Conservation (phyloP, 2,329 filamentous ascomycete genomes). For the Xylariaceae sp. region DNA sequence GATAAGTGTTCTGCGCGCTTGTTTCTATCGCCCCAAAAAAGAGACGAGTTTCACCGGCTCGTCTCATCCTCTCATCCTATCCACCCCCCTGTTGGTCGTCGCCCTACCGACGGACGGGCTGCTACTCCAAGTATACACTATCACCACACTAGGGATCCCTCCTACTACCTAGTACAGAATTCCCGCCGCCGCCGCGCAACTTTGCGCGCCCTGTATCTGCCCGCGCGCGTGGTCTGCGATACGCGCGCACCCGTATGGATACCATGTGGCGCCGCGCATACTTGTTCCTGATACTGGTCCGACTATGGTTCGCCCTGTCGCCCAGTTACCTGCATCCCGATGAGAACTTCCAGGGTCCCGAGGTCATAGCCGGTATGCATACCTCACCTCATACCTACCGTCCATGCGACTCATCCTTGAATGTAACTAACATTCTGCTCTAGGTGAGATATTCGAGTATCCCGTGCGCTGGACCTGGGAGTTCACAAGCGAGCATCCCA, state of each 20-base stretch:
- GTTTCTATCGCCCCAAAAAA: neutral
- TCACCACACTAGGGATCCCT: neutral
- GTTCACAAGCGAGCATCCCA: constrained; percentile 80
- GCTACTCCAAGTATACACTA: neutral
- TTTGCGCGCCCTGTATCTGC: constrained; percentile 3
- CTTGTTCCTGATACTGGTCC: constrained; percentile 74
- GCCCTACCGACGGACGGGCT: neutral
- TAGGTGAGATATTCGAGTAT: constrained; percentile 89
- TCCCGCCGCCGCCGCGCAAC: constrained; percentile 4
- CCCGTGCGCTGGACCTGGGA: constrained; percentile 91
- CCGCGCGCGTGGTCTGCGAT: constrained; percentile 9
- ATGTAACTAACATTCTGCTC: constrained; percentile 14
- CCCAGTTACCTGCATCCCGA: constrained; percentile 97
- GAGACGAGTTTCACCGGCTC: constrained; percentile 6
- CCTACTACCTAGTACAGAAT: neutral
- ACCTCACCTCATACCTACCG: neutral
- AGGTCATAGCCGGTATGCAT: constrained; percentile 84
- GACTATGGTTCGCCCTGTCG: constrained; percentile 88
- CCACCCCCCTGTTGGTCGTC: neutral
- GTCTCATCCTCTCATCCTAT: neutral
- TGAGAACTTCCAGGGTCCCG: constrained; percentile 97
- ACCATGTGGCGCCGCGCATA: constrained; percentile 83
- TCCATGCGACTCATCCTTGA: constrained; percentile 2
- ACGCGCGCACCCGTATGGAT: constrained; percentile 15
- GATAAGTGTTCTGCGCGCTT: constrained; percentile 5